Conservation (phyloP, 108 stramenopile species). For the Skeletonema tropicum region DNA sequence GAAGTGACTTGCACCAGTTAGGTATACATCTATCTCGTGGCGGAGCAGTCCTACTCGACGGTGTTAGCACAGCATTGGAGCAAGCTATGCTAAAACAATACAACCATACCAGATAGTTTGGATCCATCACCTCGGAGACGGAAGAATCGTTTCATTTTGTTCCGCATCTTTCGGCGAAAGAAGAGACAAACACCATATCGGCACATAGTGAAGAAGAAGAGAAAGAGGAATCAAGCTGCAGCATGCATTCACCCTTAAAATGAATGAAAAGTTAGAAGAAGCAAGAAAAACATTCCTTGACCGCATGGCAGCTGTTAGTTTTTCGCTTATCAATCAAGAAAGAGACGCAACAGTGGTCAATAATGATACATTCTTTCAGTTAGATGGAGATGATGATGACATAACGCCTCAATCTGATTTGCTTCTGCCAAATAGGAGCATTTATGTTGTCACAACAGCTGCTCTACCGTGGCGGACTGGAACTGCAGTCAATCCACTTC, state of each 20-base stretch:
- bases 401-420: slow-evolving; percentile 72
- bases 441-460: slow-evolving; percentile 87
- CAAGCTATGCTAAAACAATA: background rate
- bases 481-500: slow-evolving; percentile 86
- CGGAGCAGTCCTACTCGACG: background rate
- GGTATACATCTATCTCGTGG: background rate
- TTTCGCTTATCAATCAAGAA: slow-evolving; percentile 57
- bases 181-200: background rate
- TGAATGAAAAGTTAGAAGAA: slow-evolving; percentile 50
- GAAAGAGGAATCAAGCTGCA: background rate
- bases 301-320: slow-evolving; percentile 64
- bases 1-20: background rate
- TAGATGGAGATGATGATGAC: slow-evolving; percentile 49
- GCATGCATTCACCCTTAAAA: slow-evolving; percentile 23
- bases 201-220: slow-evolving; percentile 16
- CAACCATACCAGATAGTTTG: background rate
- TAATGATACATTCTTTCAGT: slow-evolving; percentile 16
- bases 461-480: slow-evolving; percentile 89
- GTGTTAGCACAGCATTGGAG: slow-evolving; percentile 6
- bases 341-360: slow-evolving; percentile 58
- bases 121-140: background rate
- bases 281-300: slow-evolving; percentile 56
- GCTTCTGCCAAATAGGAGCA: slow-evolving; percentile 52
- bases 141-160: background rate
- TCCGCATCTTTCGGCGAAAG: background rate